Evolutionary conservation across 2,329 filamentous ascomycete genomes (phyloP), one percentile per base, ranked within the genome.

Genomic region (Cercospora janseana): DNA sequence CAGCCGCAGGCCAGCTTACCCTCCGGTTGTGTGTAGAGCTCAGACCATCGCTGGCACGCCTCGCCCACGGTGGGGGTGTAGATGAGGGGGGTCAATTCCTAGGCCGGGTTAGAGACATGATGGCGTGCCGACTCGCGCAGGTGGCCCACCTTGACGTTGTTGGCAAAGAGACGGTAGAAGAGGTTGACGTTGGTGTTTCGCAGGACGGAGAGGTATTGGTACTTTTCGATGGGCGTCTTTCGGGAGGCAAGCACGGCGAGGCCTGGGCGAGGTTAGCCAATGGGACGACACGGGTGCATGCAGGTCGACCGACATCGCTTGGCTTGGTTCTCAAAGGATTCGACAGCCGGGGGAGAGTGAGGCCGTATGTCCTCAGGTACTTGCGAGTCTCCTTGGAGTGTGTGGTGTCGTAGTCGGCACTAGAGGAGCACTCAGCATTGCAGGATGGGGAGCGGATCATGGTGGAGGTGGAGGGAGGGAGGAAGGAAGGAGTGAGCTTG

Each of bases 31-130:
- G 91, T 94, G 77, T 95, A 97, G 63, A 97, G 82, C 64, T 92
- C 89, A 29, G 91, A 95, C 82, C 95, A 98, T 73, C 92, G 86
- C 68, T 95, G 78, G 75, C 93, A 98, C 60, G 95, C 93, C 69
- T 97, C 92, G 64, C 93, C 93, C 63, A 98, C 90, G 65, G 87
- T 91, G 37, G 88, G 88, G 13, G 88, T 93, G 75, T 93, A 93
- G 63, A 93, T 88, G 58, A 92, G 75, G 41, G 88, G 88, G 73
- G 89, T 91, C 60, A 92, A 75, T 63, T 90, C 86, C 73, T 85
- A 77, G 26, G 10, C 8, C 7, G 8, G 31, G 49, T 60, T 15
- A 57, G 35, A 28, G 15, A 13, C 16, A 13, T n/a, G n/a, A n/a
- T 8, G 16, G 28, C 35, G 16, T 16, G 4, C 29, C 21, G 23